These are phyloP conservation scores for Saccharomycopsis babjevae DNA, from an alignment of 805 yeast genomes.

Conservation along the genomic window DNA sequence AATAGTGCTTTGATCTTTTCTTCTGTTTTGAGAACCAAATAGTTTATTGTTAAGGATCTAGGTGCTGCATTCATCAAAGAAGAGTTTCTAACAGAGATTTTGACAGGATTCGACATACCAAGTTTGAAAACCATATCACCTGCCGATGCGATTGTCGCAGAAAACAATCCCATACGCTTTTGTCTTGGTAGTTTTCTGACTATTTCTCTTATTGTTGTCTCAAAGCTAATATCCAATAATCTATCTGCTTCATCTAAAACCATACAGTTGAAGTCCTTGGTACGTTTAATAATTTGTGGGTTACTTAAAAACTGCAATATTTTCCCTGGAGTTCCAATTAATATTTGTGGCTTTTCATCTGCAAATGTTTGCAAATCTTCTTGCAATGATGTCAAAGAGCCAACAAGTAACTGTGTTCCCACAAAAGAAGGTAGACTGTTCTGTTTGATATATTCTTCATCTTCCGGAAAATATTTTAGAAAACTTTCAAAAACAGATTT, in stretches of 20 bases:
- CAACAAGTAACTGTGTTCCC: slow-evolving; percentile 52
- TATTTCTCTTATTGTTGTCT: slow-evolving; percentile 56
- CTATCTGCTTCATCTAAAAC: slow-evolving; percentile 92
- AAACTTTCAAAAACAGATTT: slow-evolving; percentile 53
- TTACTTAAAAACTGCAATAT: slow-evolving; percentile 56
- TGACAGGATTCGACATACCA: slow-evolving; percentile 90
- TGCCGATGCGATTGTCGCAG: slow-evolving; percentile 85
- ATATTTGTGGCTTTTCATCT: slow-evolving; percentile 51
- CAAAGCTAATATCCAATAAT: slow-evolving; percentile 68
- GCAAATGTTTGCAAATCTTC: slow-evolving; percentile 60
- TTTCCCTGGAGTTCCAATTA: slow-evolving; percentile 92
- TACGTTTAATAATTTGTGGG: slow-evolving; percentile 36
- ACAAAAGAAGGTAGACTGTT: slow-evolving; percentile 23
- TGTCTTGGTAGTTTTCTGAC: slow-evolving; percentile 73
- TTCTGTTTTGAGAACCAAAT: slow-evolving; percentile 48
- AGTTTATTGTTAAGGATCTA: slow-evolving; percentile 48
- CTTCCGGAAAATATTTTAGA: slow-evolving; percentile 47
- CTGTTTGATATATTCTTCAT: slow-evolving; percentile 19
- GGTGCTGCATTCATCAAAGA: slow-evolving; percentile 39
- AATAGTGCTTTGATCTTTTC: slow-evolving; percentile 51
- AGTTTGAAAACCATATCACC: slow-evolving; percentile 67
- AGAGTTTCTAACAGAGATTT: slow-evolving; percentile 59
- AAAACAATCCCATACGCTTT: slow-evolving; percentile 85
- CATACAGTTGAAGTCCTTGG: slow-evolving; percentile 57
- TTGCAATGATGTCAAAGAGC: slow-evolving; percentile 50